phyloP scores from a whole-genome alignment of 129 eudicot species.

The Flaveria sonorensis region DNA sequence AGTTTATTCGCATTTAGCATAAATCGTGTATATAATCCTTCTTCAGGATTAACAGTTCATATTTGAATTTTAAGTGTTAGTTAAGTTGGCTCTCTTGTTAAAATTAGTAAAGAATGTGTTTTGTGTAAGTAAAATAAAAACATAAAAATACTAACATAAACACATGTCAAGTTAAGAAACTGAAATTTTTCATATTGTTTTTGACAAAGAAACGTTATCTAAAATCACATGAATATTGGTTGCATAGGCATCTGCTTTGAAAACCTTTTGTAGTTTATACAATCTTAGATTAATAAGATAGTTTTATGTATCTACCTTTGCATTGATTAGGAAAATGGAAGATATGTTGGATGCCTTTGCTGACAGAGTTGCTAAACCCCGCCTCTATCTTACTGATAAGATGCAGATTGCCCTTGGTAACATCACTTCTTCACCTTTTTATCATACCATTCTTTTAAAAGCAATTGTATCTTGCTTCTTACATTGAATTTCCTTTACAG shows the following conservation, averaged over 20 bases:
- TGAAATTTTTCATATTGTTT: too few relatives aligned
- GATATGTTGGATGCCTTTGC: constrained; percentile 86
- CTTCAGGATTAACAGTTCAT: not conserved
- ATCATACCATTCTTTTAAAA: not conserved
- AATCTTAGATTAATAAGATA: not conserved
- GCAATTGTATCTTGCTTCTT: not conserved
- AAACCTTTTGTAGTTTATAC: not conserved
- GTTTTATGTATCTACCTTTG: constrained; percentile 6
- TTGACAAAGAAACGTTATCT: too few relatives aligned
- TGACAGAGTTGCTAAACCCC: constrained; percentile 91
- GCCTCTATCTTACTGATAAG: constrained; percentile 87
- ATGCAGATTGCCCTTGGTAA: constrained; percentile 98
- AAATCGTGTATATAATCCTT: not conserved
- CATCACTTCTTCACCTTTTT: constrained; percentile 13
- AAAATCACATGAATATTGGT: not conserved
- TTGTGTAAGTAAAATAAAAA: not conserved
- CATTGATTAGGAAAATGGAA: constrained; percentile 74
- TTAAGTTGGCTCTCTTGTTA: not conserved
- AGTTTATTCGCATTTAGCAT: not conserved
- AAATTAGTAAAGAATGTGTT: not conserved
- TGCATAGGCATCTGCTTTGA: not conserved
- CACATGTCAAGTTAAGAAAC: not conserved
- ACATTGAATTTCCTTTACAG: constrained; percentile 8
- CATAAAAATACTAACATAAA: not conserved
- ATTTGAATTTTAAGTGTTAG: not conserved